Base-by-base conservation (phyloP, 192 early-diverging fungal species). In the Funneliformis geosporum region DNA sequence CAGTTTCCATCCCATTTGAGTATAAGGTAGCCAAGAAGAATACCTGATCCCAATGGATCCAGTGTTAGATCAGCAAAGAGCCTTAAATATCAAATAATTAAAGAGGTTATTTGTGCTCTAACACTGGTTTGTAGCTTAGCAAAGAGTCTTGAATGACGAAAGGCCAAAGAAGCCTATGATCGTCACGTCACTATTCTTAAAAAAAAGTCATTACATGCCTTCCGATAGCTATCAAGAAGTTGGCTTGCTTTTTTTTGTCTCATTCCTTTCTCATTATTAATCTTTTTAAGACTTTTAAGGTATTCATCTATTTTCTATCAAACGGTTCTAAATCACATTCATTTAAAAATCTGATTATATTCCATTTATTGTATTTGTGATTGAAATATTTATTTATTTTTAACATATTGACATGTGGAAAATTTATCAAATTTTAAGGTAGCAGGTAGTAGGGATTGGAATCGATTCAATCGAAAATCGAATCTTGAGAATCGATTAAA, bases 141-240 rank as follows among this genome's bases (percentile, higher is more conserved):
- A 44, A 75, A 75, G 14, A 75, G 73, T 55, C 46, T 75, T 75
- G 55, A 60, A 75, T 75, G 73, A 75, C 23, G n/a, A 75, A 61
- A 75, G 60, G n/a, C 43, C 43, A 18, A 75, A 23, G 10, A 75
- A 25, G 73, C 59, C 73, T 61, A 71, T 8, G 42, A 71, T 75
- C 60, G 55, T 60, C 73, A 75, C 55, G 27, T 55, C 73, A 75
- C 28, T 42, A 75, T 40, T 74, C 60, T 70, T 4, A 33, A 67
- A 78, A 44, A 67, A 78, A 78, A 78, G 60, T 61, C 23, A 40
- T 79, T 61, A 79, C 78, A 5, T 59, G 47, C 68, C 78, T 79
- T 67, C 4, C 25, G 50, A 70, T 79, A 71, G 40, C 28, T 44
- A 18, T 79, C 78, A 47, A 71, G 33, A 47, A 79, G 68, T n/a